These are phyloP conservation scores for Tolypocladium tundrense DNA, from an alignment of 2,329 filamentous ascomycete genomes.

Conservation along the genomic window DNA sequence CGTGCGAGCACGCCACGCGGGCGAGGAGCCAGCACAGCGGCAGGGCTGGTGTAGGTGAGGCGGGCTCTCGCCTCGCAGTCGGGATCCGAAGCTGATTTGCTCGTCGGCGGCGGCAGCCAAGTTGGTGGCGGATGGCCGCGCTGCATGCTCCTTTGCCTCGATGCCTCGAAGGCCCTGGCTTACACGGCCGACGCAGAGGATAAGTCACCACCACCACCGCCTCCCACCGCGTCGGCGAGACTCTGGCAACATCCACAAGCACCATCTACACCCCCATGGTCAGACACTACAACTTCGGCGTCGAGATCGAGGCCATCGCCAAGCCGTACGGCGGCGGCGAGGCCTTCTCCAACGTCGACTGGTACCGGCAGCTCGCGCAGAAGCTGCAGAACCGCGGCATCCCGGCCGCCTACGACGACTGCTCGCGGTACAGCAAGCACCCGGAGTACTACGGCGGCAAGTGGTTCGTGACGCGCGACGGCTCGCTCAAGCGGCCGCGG, in stretches of 20 bases:
- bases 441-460: constrained; percentile 31
- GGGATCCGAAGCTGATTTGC: background rate
- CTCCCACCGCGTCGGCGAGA: background rate
- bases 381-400: constrained; percentile 27
- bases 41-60: background rate
- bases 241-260: too few relatives aligned
- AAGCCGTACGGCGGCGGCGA: constrained; percentile 25
- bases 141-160: background rate
- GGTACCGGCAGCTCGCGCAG: constrained; percentile 28
- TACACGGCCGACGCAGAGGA: background rate
- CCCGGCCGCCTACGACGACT: constrained; percentile 25
- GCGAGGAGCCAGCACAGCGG: background rate
- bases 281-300: constrained; percentile 28
- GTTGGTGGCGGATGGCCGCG: background rate
- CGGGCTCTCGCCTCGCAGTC: background rate
- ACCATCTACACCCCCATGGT: constrained; percentile 9
- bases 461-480: constrained; percentile 30
- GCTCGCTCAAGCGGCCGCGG: constrained; percentile 25
- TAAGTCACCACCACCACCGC: background rate
- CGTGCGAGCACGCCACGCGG: background rate
- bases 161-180: background rate
- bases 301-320: constrained; percentile 27
- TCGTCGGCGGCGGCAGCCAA: background rate
- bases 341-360: constrained; percentile 27
- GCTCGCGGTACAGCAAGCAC: constrained; percentile 28